Conservation (phyloP, 2,329 filamentous ascomycete species). For the Bisporella sp. region DNA sequence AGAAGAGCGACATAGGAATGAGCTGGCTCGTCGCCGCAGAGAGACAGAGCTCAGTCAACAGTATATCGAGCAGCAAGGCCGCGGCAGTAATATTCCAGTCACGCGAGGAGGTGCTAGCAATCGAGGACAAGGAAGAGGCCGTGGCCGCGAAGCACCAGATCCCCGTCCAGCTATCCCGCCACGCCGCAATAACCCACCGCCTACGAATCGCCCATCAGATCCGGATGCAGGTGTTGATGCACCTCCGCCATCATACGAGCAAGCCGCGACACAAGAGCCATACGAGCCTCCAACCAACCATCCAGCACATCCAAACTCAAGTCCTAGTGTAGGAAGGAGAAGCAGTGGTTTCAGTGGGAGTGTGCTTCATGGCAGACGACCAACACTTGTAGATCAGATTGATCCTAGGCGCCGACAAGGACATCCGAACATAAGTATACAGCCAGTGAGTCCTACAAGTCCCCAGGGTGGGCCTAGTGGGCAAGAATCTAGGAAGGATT, state of each 20-base stretch:
- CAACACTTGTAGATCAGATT: neutral
- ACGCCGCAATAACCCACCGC: slow-evolving; percentile 32
- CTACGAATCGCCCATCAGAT: slow-evolving; percentile 21
- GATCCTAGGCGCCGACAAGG: neutral
- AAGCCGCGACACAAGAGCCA: slow-evolving; percentile 48
- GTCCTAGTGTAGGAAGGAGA: slow-evolving; percentile 4
- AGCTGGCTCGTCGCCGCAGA: slow-evolving; percentile 54
- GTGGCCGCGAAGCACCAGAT: neutral
- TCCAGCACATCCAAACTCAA: slow-evolving; percentile 30
- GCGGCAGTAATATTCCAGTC: slow-evolving; percentile 22
- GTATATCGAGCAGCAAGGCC: slow-evolving; percentile 60
- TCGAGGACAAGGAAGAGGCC: slow-evolving; percentile 1
- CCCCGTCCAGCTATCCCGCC: slow-evolving; percentile 7
- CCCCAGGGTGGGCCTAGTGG: too few relatives aligned
- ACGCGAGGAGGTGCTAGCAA: slow-evolving; percentile 21
- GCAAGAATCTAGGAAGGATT: too few relatives aligned
- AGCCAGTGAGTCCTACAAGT: too few relatives aligned
- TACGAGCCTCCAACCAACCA: slow-evolving; percentile 44
- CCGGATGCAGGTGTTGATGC: slow-evolving; percentile 39
- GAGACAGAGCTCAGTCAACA: slow-evolving; percentile 64
- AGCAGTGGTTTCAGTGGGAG: neutral
- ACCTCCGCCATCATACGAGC: slow-evolving; percentile 60
- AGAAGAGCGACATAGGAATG: slow-evolving; percentile 63
- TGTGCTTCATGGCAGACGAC: neutral
- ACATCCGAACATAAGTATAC: too few relatives aligned